Evolutionary conservation across 2,329 filamentous ascomycete genomes (phyloP).

Genomic region (Fusarium tupiense): DNA sequence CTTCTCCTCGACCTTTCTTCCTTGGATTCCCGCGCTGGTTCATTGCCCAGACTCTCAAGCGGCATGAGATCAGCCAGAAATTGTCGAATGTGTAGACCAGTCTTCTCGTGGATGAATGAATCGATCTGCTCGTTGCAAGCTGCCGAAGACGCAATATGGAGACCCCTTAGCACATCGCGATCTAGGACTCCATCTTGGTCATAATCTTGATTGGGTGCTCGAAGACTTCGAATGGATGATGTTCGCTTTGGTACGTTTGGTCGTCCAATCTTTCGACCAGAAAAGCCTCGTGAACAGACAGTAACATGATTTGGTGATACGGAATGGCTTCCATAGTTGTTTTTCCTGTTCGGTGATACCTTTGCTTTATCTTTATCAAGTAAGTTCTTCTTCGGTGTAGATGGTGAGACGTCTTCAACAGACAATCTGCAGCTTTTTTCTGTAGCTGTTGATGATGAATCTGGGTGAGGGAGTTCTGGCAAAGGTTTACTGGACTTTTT

Average conservation of each 20-base stretch:
- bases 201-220: slow-evolving; percentile 41
- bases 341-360: neutral
- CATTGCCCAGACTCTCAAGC: slow-evolving; percentile 57
- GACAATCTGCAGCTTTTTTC: slow-evolving; percentile 10
- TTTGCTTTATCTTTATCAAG: neutral
- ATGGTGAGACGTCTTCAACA: neutral
- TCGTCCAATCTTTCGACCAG: slow-evolving; percentile 37
- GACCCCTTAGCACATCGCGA: slow-evolving; percentile 62
- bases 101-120: slow-evolving; percentile 60
- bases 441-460: neutral
- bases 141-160: slow-evolving; percentile 65
- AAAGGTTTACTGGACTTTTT: slow-evolving; percentile 2
- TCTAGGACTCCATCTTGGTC: slow-evolving; percentile 56
- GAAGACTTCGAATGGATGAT: slow-evolving; percentile 47
- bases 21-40: slow-evolving; percentile 37
- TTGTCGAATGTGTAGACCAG: slow-evolving; percentile 62
- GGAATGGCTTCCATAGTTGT: neutral
- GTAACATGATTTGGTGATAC: slow-evolving; percentile 36
- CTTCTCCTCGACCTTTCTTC: slow-evolving; percentile 43
- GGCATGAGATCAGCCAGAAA: slow-evolving; percentile 65
- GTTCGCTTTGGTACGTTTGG: slow-evolving; percentile 50
- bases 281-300: slow-evolving; percentile 44
- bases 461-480: slow-evolving; percentile 11
- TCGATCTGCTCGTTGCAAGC: slow-evolving; percentile 66
- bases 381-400: neutral